phyloP scores from a whole-genome alignment of 495 filamentous ascomycete genomes.

The Tuber microsphaerosporum region DNA sequence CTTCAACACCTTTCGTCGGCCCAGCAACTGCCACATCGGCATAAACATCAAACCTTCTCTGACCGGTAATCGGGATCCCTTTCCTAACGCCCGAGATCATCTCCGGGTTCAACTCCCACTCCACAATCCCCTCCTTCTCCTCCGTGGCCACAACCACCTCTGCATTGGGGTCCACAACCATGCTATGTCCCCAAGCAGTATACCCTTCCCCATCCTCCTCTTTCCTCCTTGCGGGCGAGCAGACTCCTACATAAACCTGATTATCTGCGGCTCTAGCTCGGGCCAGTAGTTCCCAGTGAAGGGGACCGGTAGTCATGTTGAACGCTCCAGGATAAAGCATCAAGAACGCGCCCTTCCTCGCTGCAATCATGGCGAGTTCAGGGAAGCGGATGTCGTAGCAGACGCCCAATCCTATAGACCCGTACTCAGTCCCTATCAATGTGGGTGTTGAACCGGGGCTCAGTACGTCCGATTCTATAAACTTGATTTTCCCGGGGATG shows the following conservation, averaged over 20 bases:
- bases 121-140: conserved; percentile 61
- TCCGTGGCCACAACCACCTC: conserved; percentile 65
- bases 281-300: conserved; percentile 84
- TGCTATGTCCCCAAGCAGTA: conserved; percentile 83
- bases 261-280: conserved; percentile 86
- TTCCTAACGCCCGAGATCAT: conserved; percentile 70
- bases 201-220: conserved; percentile 65
- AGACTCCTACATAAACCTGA: conserved; percentile 87
- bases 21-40: conserved; percentile 67
- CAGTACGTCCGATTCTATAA: conserved; percentile 83
- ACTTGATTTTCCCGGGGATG: conserved; percentile 88
- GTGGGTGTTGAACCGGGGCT: conserved; percentile 74
- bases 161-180: conserved; percentile 86
- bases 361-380: conserved; percentile 84
- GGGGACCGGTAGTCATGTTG: conserved; percentile 80
- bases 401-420: conserved; percentile 75
- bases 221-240: conserved; percentile 65
- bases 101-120: conserved; percentile 63
- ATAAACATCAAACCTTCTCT: conserved; percentile 94
- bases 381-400: conserved; percentile 98
- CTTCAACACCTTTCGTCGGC: conserved; percentile 13
- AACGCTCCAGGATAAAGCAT: conserved; percentile 92
- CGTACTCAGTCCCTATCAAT: conserved; percentile 74
- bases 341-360: conserved; percentile 71
- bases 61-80: conserved; percentile 73